phyloP scores from a whole-genome alignment of 2,329 filamentous ascomycete genomes.

The Microthyrium microscopicum region DNA sequence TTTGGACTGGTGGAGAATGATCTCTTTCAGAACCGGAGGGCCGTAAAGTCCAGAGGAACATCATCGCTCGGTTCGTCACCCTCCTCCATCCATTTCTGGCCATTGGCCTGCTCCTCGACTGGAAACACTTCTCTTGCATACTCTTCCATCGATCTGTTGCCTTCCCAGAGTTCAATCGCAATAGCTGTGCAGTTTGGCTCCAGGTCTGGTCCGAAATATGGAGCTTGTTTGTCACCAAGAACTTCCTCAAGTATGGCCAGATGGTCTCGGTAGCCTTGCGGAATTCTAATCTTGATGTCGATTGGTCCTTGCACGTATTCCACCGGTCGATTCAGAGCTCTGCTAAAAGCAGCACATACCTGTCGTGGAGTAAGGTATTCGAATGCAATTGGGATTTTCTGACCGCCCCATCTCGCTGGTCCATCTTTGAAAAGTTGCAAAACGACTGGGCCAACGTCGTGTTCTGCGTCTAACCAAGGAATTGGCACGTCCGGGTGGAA shows the following conservation, averaged over 20 bases:
- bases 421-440: slow-evolving; percentile 94
- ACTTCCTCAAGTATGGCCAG: slow-evolving; percentile 49
- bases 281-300: slow-evolving; percentile 63
- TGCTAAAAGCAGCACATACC: slow-evolving; percentile 64
- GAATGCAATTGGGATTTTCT: slow-evolving; percentile 73
- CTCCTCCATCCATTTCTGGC: slow-evolving; percentile 75
- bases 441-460: slow-evolving; percentile 84
- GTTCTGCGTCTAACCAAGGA: slow-evolving; percentile 91
- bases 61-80: slow-evolving; percentile 25
- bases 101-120: slow-evolving; percentile 86
- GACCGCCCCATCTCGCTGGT: slow-evolving; percentile 58
- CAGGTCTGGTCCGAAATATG: slow-evolving; percentile 45
- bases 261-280: slow-evolving; percentile 75
- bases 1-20: no score
- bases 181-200: slow-evolving; percentile 50
- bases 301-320: slow-evolving; percentile 65
- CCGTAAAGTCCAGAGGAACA: no score
- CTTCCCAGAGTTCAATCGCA: slow-evolving; percentile 77
- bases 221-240: slow-evolving; percentile 41
- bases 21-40: no score
- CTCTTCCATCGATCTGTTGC: slow-evolving; percentile 77
- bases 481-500: slow-evolving; percentile 81
- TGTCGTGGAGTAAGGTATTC: slow-evolving; percentile 73
- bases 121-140: slow-evolving; percentile 91
- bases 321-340: slow-evolving; percentile 62